phyloP scores from a whole-genome alignment of 805 yeast genomes.

The Ogataea allantospora region DNA sequence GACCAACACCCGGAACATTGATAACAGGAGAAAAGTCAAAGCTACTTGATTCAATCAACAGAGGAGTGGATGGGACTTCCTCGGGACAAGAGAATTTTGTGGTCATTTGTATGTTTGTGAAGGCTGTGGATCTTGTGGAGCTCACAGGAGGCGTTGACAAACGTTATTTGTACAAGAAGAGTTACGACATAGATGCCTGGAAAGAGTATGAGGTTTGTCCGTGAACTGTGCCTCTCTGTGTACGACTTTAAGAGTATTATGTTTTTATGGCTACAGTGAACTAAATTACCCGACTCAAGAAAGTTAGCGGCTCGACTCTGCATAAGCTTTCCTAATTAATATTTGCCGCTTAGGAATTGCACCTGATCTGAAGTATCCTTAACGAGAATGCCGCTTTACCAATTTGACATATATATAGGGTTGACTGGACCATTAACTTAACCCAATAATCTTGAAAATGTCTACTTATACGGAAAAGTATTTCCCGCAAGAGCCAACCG shows the following conservation, averaged over 20 bases:
- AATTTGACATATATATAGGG: no score
- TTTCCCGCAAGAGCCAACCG: slow-evolving; percentile 79
- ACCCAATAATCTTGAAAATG: neutral
- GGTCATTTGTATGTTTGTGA: slow-evolving; percentile 65
- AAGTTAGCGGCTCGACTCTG: neutral
- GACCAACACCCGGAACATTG: slow-evolving; percentile 68
- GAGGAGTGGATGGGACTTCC: slow-evolving; percentile 83
- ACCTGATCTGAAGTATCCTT: neutral
- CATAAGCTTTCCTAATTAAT: slow-evolving; percentile 5
- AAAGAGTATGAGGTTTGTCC: slow-evolving; percentile 79
- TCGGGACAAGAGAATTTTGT: slow-evolving; percentile 65
- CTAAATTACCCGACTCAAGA: neutral
- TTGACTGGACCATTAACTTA: neutral
- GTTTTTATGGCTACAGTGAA: no score
- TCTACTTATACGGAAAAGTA: slow-evolving; percentile 47
- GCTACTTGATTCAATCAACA: slow-evolving; percentile 63
- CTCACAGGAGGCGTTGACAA: slow-evolving; percentile 47
- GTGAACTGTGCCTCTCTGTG: slow-evolving; percentile 25
- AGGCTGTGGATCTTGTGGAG: slow-evolving; percentile 67
- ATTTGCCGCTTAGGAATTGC: slow-evolving; percentile 2
- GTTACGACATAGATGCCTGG: slow-evolving; percentile 62
- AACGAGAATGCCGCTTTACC: slow-evolving; percentile 1
- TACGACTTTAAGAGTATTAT: neutral
- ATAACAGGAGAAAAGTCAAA: slow-evolving; percentile 55
- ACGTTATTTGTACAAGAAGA: slow-evolving; percentile 51